Evolutionary conservation across 441 rosid species (phyloP).

Genomic region (Brassica balearica): DNA sequence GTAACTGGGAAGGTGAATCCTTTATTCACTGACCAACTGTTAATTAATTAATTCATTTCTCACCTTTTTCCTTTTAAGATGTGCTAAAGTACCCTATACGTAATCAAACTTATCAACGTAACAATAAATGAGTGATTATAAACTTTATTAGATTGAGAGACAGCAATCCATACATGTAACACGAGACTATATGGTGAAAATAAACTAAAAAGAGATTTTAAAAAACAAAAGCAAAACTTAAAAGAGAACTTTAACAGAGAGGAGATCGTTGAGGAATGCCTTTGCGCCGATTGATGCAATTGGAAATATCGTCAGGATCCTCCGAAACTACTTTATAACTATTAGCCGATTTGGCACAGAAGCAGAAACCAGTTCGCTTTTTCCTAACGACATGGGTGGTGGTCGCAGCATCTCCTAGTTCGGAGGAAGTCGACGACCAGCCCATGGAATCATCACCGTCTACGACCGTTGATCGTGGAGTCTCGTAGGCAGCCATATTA

Average conservation of each 20-base stretch:
- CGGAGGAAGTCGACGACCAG: conserved; percentile 77
- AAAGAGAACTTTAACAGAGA: conserved; percentile 55
- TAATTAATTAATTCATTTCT: neutral
- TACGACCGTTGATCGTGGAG: conserved; percentile 67
- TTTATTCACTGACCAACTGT: neutral
- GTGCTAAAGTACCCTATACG: conserved; percentile 2
- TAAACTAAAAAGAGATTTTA: conserved; percentile 20
- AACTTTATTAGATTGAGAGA: conserved; percentile 34
- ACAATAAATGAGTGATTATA: conserved; percentile 8
- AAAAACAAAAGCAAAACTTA: neutral
- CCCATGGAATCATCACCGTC: conserved; percentile 79
- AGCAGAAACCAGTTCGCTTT: conserved; percentile 80
- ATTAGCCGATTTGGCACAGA: conserved; percentile 63
- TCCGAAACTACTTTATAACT: conserved; percentile 58
- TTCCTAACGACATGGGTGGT: conserved; percentile 66
- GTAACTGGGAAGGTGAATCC: neutral
- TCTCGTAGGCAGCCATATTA: conserved; percentile 55
- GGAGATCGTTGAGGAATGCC: conserved; percentile 96
- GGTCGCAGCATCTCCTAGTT: conserved; percentile 42
- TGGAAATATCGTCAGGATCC: conserved; percentile 58
- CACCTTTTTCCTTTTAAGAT: neutral
- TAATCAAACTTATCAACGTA: neutral
- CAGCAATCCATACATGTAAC: conserved; percentile 41
- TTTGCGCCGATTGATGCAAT: conserved; percentile 83
- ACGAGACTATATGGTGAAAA: conserved; percentile 35